A percentile compares a stretch with the other conserved stretches of the same genome.
These are phyloP conservation scores for Cymodocea nodosa DNA, from an alignment of 116 monocot species.

Conservation along the genomic window DNA sequence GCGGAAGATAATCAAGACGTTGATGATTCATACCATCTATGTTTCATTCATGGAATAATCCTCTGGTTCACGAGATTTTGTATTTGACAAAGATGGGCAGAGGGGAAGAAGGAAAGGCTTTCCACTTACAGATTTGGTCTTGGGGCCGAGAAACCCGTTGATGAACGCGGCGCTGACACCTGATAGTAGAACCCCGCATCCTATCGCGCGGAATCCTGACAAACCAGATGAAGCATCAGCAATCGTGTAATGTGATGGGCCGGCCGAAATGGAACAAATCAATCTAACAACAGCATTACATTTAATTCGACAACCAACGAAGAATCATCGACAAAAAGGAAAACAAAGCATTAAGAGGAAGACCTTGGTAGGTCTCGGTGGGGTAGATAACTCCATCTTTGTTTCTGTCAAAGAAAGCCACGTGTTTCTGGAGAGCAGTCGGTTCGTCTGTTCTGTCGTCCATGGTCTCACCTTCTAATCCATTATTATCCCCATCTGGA, in stretches of 20 bases:
- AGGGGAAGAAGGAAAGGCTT: no score
- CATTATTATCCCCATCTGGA: no score
- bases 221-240: not conserved
- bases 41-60: no score
- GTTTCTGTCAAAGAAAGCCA: conserved; percentile 49
- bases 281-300: not conserved
- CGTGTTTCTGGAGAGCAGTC: conserved; percentile 43
- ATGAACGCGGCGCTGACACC: conserved; percentile 12
- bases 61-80: no score
- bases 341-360: no score
- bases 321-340: no score
- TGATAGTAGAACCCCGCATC: conserved; percentile 24
- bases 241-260: not conserved
- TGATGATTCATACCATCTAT: no score
- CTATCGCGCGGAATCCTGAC: conserved; percentile 56
- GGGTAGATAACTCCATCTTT: conserved; percentile 38
- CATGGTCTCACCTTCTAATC: not conserved
- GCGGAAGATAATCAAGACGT: no score
- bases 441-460: not conserved
- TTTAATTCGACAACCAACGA: no score
- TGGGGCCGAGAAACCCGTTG: conserved; percentile 11
- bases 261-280: not conserved
- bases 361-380: conserved; percentile 8
- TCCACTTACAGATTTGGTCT: conserved; percentile 14
- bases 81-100: no score